A percentile compares a stretch with the other conserved stretches of the same genome.
phyloP scores from a whole-genome alignment of 257 asterid species.

The Solanum clarkiae region DNA sequence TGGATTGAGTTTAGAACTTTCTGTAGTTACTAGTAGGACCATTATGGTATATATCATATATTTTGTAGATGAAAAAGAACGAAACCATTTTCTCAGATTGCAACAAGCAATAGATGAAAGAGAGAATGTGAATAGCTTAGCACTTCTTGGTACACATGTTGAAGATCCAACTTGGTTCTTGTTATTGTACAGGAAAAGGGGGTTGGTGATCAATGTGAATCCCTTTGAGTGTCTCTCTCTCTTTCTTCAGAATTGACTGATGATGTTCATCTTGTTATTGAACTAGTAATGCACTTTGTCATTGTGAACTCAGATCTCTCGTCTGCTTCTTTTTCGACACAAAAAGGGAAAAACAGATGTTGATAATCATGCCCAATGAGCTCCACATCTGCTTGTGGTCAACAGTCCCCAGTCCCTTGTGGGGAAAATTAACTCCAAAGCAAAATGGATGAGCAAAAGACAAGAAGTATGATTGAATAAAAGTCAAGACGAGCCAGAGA shows the following conservation, averaged over 20 bases:
- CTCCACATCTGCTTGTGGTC: neutral
- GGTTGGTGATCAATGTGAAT: neutral
- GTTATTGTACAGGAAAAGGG: neutral
- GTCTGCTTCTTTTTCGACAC: neutral
- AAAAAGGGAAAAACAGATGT: neutral
- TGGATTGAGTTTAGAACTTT: neutral
- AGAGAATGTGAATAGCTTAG: neutral
- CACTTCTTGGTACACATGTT: neutral
- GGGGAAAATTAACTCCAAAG: neutral
- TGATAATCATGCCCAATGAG: neutral
- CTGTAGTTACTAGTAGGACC: neutral
- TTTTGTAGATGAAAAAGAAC: neutral
- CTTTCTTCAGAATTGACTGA: neutral
- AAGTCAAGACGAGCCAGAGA: neutral
- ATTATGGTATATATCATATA: neutral
- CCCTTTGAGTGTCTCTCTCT: neutral
- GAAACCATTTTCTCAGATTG: neutral
- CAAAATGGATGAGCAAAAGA: neutral
- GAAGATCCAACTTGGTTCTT: neutral
- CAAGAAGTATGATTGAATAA: neutral
- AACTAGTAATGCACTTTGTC: neutral
- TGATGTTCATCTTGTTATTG: neutral
- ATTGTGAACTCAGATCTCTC: neutral
- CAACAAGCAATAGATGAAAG: neutral
- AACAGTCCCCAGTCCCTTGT: neutral